These are phyloP conservation scores for Lipomyces sp. DNA, from an alignment of 805 yeast genomes.

Conservation along the genomic window DNA sequence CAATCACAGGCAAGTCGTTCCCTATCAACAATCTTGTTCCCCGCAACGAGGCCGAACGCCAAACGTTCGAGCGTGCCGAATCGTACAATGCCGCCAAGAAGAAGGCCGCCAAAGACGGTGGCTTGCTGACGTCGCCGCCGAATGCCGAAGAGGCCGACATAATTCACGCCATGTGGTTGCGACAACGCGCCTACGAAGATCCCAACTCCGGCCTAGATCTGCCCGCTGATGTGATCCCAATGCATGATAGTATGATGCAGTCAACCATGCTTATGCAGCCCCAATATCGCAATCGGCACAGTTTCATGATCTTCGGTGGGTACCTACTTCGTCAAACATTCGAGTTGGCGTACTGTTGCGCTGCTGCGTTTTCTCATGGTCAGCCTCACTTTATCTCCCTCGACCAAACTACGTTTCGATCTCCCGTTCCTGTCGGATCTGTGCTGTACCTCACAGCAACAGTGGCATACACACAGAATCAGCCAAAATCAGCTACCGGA, in stretches of 20 bases:
- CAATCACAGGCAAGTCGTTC: constrained; percentile 86
- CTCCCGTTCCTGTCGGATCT: constrained; percentile 95
- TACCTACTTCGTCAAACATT: constrained; percentile 89
- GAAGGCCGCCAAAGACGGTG: constrained; percentile 67
- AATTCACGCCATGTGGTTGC: constrained; percentile 76
- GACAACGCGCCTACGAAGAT: constrained; percentile 37
- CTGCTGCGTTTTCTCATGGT: constrained; percentile 84
- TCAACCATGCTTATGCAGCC: constrained; percentile 94
- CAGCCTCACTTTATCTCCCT: constrained; percentile 87
- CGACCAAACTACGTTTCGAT: constrained; percentile 88
- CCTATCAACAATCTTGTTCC: constrained; percentile 84
- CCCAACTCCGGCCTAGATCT: constrained; percentile 38
- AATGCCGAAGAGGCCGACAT: constrained; percentile 69
- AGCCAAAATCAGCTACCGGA: constrained; percentile 26
- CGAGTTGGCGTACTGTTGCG: constrained; percentile 90
- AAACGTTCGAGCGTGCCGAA: constrained; percentile 86
- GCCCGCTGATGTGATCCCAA: constrained; percentile 29
- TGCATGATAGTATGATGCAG: constrained; percentile 71
- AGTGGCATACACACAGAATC: constrained; percentile 69
- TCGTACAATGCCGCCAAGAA: constrained; percentile 87
- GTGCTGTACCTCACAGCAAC: constrained; percentile 81
- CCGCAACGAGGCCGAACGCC: constrained; percentile 73
- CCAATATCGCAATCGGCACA: constrained; percentile 92
- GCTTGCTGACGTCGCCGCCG: constrained; percentile 74
- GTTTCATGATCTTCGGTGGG: constrained; percentile 95